Evolutionary conservation across 2,329 filamentous ascomycete genomes (phyloP).

Genomic region (Cadophora sp.): DNA sequence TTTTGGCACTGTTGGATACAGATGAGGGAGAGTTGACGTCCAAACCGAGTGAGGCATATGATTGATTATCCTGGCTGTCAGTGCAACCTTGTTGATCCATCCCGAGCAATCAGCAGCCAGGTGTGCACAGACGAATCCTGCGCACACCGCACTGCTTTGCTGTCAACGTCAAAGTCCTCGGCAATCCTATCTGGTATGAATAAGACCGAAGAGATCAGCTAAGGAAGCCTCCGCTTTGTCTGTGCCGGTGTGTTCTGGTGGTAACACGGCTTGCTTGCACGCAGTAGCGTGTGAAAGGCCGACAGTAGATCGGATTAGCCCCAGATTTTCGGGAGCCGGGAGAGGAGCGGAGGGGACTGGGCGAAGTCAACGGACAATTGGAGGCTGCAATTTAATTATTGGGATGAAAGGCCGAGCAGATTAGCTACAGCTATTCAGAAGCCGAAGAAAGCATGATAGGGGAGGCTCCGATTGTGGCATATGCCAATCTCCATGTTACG

Average conservation of each 20-base stretch:
- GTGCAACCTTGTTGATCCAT: not conserved
- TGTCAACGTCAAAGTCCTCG: conserved; percentile 3
- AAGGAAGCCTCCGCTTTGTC: not conserved
- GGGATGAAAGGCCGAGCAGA: conserved; percentile 13
- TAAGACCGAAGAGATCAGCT: not conserved
- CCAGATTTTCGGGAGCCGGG: not conserved
- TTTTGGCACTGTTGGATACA: conserved; percentile 1
- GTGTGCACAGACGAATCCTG: conserved; percentile 2
- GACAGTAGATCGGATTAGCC: conserved; percentile 6
- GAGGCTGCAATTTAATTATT: not conserved
- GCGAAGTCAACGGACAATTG: conserved; percentile 1
- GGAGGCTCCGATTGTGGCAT: not conserved
- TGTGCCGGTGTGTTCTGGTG: not conserved
- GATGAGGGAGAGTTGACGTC: not conserved
- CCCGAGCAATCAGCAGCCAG: not conserved
- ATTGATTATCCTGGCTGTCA: conserved; percentile 3
- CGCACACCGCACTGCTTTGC: not conserved
- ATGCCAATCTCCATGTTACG: not conserved
- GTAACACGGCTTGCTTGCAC: conserved; percentile 10
- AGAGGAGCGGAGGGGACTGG: not conserved
- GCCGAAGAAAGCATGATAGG: not conserved
- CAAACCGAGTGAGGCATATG: conserved; percentile 4
- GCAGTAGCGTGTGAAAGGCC: conserved; percentile 12
- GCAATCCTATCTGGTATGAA: too few species aligned
- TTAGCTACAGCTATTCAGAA: not conserved